Percentiles rank a stretch among this genome's conserved stretches.
Conservation (phyloP, 257 asterid species). For the Knoxia roxburghii region DNA sequence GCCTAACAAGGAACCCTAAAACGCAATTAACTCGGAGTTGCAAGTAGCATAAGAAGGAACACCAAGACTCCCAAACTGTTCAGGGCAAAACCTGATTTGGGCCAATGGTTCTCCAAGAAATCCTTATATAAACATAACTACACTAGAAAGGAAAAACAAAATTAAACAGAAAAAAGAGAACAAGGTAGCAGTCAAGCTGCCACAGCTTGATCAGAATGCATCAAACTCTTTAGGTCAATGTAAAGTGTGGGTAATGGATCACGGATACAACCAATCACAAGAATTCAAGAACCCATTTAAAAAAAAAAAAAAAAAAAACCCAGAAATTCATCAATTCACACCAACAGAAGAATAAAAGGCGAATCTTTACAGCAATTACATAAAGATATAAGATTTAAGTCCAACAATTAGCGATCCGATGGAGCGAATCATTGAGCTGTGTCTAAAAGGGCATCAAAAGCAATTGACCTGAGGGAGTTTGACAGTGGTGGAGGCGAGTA, state of each 20-base stretch:
- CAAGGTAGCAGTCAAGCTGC: neutral
- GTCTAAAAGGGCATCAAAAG: conserved; percentile 1
- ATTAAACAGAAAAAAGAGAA: too few species aligned
- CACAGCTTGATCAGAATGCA: neutral
- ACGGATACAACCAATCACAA: neutral
- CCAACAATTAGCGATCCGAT: neutral
- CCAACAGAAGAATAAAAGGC: neutral
- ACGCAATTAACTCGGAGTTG: too few species aligned
- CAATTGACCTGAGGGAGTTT: conserved; percentile 81
- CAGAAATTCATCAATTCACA: conserved; percentile 9
- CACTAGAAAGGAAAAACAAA: neutral
- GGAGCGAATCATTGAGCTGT: neutral
- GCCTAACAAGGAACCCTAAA: neutral
- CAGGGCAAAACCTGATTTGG: neutral
- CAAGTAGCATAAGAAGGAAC: too few species aligned
- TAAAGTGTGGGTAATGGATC: neutral
- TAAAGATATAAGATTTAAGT: conserved; percentile 9
- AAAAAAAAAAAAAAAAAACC: conserved; percentile 7
- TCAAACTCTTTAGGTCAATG: neutral
- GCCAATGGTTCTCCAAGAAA: too few species aligned
- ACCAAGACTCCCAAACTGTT: neutral
- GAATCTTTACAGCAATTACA: conserved; percentile 6
- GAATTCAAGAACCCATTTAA: neutral
- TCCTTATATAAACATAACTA: neutral
- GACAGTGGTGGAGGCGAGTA: conserved; percentile 95